A percentile compares a stretch with the other conserved stretches of the same genome.
Evolutionary conservation across 2,329 filamentous ascomycete species (phyloP).

Genomic region (Chaetomium strumarium): DNA sequence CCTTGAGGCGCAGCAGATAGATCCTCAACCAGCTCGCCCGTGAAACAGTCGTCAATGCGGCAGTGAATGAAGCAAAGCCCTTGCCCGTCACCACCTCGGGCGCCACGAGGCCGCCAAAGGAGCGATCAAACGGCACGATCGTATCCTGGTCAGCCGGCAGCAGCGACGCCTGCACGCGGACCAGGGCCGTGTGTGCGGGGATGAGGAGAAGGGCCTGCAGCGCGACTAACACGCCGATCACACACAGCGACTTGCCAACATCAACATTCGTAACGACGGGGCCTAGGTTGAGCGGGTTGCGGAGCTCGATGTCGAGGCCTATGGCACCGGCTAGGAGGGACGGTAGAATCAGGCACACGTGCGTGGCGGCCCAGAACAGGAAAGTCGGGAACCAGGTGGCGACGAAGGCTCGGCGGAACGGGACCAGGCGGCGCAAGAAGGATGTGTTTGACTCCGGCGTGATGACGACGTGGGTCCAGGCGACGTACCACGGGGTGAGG

Average conservation of each 20-base stretch:
- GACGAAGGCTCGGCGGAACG: constrained; percentile 57
- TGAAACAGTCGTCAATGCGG: constrained; percentile 77
- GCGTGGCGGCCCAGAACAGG: constrained; percentile 53
- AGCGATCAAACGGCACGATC: constrained; percentile 85
- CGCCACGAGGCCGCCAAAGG: constrained; percentile 70
- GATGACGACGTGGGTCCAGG: constrained; percentile 85
- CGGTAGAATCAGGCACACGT: constrained; percentile 45
- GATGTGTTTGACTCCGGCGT: constrained; percentile 56
- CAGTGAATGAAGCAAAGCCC: constrained; percentile 63
- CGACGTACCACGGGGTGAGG: constrained; percentile 62
- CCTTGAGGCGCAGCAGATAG: constrained; percentile 69
- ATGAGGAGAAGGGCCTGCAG: constrained; percentile 61
- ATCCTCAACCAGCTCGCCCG: constrained; percentile 66
- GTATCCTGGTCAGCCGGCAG: constrained; percentile 75
- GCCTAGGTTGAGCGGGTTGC: constrained; percentile 36
- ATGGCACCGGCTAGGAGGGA: constrained; percentile 41
- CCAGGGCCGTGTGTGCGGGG: constrained; percentile 68
- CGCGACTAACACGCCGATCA: constrained; percentile 42
- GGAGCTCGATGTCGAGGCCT: constrained; percentile 40
- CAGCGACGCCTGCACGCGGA: constrained; percentile 81
- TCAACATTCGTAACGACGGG: constrained; percentile 29
- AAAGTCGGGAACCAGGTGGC: constrained; percentile 64
- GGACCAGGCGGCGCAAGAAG: constrained; percentile 65
- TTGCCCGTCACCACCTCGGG: constrained; percentile 68
- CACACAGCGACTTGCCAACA: constrained; percentile 41